Evolutionary conservation across 805 yeast genomes (phyloP), one percentile per base, ranked within the genome.

Genomic region (Candida insectalens): DNA sequence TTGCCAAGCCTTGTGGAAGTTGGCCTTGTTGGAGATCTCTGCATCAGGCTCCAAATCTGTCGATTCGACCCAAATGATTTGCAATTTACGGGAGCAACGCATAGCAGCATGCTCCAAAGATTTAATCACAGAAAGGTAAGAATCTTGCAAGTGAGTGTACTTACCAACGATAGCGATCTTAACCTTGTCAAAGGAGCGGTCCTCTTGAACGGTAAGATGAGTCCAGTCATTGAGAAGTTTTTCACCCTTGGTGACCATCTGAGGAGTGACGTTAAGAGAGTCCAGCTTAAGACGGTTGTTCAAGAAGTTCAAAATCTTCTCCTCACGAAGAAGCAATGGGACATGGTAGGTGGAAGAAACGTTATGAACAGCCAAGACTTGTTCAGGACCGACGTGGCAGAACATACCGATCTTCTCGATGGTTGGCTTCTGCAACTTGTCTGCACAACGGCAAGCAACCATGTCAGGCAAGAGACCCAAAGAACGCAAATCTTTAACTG

Each of bases 301-400:
- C 51, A 92, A 70, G 57, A 73, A 84, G 42, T 74, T 67, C 64
- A 84, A 70, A 72, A 88, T 71, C 46, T 73, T 79, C 67, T 89
- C 96, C 56, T 89, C 88, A 50, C 79, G 74, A 50, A 92, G 71
- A 55, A 92, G 67, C 44, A 92, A 68, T 30, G 99, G 99, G 49
- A 92, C 97, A 57, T 92, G 98, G 60, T 92, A 92, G 30, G 97
- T 89, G 9, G 96, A 84, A 65, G 83, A 83, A 48, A 92, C 94
- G 60, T 92, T 98, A 54, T 88, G 95, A 36, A 92, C 95, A 32
- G 94, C 96, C 46, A 92, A 71, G 31, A 92, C 97, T 67, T 94
- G 97, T 37, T 89, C 87, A n/a, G 94, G 83, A 20, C 96, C 96
- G 47, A 92, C 98, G 55, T 92, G 97, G 61, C 97, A 89, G 65